phyloP scores from a whole-genome alignment of 164 flowering plant genomes.

The Litsea cubeba region DNA sequence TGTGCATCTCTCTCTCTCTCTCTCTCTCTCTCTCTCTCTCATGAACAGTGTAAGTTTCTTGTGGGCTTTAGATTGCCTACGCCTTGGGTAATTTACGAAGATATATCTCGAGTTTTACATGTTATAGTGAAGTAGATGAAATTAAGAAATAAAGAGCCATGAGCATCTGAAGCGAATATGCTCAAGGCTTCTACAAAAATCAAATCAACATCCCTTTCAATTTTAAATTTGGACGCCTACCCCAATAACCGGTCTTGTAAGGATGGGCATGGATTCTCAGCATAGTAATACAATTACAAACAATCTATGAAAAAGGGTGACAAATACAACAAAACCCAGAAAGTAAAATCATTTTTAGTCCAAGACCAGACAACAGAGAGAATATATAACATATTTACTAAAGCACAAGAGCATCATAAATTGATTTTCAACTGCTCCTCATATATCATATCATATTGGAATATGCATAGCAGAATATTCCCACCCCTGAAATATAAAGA shows the following conservation, averaged over 20 bases:
- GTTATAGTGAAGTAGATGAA: not conserved
- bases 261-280: not conserved
- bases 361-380: not conserved
- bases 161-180: not conserved
- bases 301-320: not conserved
- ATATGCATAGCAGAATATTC: constrained; percentile 1
- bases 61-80: too few species aligned
- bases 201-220: not conserved
- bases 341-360: too few species aligned
- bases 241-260: not conserved
- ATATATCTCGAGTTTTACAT: not conserved
- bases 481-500: not conserved
- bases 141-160: not conserved
- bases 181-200: not conserved
- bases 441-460: not conserved
- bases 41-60: too few species aligned
- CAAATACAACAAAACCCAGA: not conserved
- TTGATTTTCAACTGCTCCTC: not conserved
- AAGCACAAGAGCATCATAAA: not conserved
- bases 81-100: too few species aligned
- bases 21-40: too few species aligned
- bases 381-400: not conserved
- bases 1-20: too few species aligned
- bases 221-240: not conserved
- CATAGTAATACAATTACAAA: not conserved